Evolutionary conservation across 1,284 basidiomycete species (phyloP).

Genomic region (Schizophyllum commune): DNA sequence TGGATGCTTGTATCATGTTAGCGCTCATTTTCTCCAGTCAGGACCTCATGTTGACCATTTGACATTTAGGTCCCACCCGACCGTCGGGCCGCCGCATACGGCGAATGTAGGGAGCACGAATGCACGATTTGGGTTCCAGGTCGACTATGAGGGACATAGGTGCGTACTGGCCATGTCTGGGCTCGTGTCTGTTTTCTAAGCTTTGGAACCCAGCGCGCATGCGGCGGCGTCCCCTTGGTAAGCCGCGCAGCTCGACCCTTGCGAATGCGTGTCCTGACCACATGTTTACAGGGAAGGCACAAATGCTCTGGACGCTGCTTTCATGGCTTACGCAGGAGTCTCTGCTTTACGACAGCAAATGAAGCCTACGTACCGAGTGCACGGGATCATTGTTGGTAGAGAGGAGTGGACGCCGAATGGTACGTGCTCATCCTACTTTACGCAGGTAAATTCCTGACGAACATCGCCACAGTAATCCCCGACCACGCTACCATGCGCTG

Average conservation of each 20-base stretch:
- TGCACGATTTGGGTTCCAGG: slow-evolving; percentile 50
- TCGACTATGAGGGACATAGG: slow-evolving; percentile 65
- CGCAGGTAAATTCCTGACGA: neutral
- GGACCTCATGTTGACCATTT: slow-evolving; percentile 4
- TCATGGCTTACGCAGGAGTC: slow-evolving; percentile 70
- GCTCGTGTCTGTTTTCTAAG: neutral
- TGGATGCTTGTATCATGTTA: slow-evolving; percentile 75
- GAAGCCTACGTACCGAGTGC: slow-evolving; percentile 14
- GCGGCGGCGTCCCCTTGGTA: slow-evolving; percentile 64
- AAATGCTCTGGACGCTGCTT: slow-evolving; percentile 81
- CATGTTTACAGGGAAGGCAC: slow-evolving; percentile 57
- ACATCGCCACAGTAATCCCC: slow-evolving; percentile 55
- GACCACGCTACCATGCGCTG: slow-evolving; percentile 66
- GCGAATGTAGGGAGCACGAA: slow-evolving; percentile 44
- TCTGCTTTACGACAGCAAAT: slow-evolving; percentile 49
- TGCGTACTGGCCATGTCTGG: slow-evolving; percentile 22
- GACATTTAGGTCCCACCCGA: slow-evolving; percentile 56
- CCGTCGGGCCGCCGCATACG: slow-evolving; percentile 38
- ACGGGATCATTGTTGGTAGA: slow-evolving; percentile 40
- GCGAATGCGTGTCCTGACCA: neutral
- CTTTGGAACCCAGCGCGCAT: slow-evolving; percentile 45
- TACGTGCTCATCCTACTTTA: slow-evolving; percentile 20
- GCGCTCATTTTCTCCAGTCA: slow-evolving; percentile 16
- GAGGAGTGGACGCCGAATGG: slow-evolving; percentile 60
- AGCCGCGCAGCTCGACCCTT: slow-evolving; percentile 9